Percentiles rank a stretch among this genome's conserved stretches.
Evolutionary conservation across 257 asterid genomes (phyloP).

Genomic region (Capsicum pubescens): DNA sequence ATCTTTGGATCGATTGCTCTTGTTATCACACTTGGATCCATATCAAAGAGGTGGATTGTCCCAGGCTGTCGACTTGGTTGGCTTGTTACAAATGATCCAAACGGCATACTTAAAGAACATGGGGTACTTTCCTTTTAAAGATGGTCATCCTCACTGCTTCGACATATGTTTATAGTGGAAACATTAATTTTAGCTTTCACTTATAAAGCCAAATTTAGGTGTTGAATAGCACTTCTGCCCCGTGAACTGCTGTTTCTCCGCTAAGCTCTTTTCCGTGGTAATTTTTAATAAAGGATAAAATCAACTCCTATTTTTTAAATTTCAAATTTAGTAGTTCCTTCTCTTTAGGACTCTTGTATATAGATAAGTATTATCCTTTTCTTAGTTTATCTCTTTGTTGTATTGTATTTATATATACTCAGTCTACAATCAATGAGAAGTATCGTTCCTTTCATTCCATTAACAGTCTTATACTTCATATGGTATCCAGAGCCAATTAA

Average conservation of each 20-base stretch:
- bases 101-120: constrained; percentile 51
- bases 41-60: constrained; percentile 79
- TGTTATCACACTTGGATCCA: constrained; percentile 61
- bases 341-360: too few relatives aligned
- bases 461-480: too few relatives aligned
- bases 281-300: too few relatives aligned
- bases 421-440: too few relatives aligned
- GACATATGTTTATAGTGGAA: background rate
- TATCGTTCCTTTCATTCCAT: too few relatives aligned
- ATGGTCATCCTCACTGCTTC: background rate
- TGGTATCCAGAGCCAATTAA: too few relatives aligned
- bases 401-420: too few relatives aligned
- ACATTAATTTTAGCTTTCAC: constrained; percentile 1
- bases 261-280: constrained; percentile 54
- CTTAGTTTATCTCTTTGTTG: too few relatives aligned
- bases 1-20: constrained; percentile 55
- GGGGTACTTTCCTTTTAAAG: constrained; percentile 48
- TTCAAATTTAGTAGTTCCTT: too few relatives aligned
- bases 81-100: constrained; percentile 66
- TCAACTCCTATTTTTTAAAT: too few relatives aligned
- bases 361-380: too few relatives aligned
- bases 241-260: constrained; percentile 52
- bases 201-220: constrained; percentile 36
- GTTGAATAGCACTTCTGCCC: constrained; percentile 48
- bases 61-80: constrained; percentile 90